Conservation (phyloP, 2,329 filamentous ascomycete genomes). For the Microthyrium microscopicum region DNA sequence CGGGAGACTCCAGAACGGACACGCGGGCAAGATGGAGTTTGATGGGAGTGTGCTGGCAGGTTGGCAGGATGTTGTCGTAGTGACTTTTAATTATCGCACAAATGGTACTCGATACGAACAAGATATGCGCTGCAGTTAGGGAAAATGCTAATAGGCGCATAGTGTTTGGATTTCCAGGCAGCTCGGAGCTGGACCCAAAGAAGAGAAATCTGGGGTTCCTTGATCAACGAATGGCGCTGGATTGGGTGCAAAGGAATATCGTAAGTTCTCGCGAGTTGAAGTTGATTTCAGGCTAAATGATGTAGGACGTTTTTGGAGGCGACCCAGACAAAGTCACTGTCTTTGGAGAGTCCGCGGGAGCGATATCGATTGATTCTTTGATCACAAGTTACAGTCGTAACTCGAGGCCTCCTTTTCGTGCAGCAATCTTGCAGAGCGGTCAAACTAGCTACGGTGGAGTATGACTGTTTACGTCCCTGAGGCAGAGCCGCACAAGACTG, state of each 20-base stretch:
- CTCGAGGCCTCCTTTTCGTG: constrained; percentile 29
- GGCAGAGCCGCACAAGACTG: too few species aligned
- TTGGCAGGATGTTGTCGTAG: constrained; percentile 19
- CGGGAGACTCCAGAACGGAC: constrained; percentile 9
- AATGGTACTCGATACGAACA: too few species aligned
- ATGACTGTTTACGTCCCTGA: too few species aligned
- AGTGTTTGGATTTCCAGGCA: constrained; percentile 9
- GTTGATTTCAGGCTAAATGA: too few species aligned
- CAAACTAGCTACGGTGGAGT: background rate
- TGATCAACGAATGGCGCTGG: constrained; percentile 8
- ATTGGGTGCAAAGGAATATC: constrained; percentile 10
- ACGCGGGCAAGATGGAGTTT: background rate
- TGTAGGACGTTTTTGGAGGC: constrained; percentile 23
- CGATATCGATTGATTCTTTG: constrained; percentile 25
- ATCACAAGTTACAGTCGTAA: constrained; percentile 29
- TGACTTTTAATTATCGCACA: constrained; percentile 20
- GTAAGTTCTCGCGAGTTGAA: constrained; percentile 5
- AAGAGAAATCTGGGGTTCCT: constrained; percentile 8
- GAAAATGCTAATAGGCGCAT: constrained; percentile 8
- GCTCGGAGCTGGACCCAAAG: constrained; percentile 1
- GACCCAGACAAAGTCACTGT: constrained; percentile 27
- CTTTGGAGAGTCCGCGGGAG: constrained; percentile 28
- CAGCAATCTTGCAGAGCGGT: constrained; percentile 28
- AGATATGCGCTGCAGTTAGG: background rate
- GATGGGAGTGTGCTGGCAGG: background rate